Percentiles rank a stretch among this genome's conserved stretches.
phyloP scores from a whole-genome alignment of 148 eudicot species.

The Salicornia ramosissima region DNA sequence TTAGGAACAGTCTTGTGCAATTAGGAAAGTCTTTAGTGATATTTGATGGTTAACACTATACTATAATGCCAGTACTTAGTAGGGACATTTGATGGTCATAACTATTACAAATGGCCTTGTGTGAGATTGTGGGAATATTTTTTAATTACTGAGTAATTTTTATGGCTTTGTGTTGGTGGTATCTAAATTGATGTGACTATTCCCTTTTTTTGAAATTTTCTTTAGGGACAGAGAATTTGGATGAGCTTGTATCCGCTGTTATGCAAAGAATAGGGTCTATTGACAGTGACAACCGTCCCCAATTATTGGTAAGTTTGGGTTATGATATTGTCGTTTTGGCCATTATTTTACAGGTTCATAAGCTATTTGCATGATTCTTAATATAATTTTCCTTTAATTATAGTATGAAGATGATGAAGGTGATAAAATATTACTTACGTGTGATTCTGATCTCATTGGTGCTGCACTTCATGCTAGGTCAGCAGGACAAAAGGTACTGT shows the following conservation, averaged over 20 bases:
- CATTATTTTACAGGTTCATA: not conserved
- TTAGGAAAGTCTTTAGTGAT: not conserved
- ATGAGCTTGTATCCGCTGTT: conserved; percentile 70
- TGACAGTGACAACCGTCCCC: conserved; percentile 43
- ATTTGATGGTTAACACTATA: not conserved
- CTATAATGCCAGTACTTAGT: not conserved
- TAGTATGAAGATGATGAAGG: conserved; percentile 98
- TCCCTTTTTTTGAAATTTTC: conserved; percentile 6
- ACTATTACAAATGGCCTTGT: not conserved
- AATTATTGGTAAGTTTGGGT: conserved; percentile 53
- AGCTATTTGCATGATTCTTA: not conserved
- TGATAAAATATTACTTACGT: conserved; percentile 78
- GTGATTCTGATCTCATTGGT: conserved; percentile 70
- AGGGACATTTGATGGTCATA: not conserved
- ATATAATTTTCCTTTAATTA: conserved; percentile 12
- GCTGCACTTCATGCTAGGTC: conserved; percentile 85
- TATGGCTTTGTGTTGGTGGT: not conserved
- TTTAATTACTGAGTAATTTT: not conserved
- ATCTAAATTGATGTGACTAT: not conserved
- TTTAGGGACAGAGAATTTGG: conserved; percentile 71
- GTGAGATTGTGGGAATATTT: not conserved
- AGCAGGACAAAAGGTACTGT: conserved; percentile 68
- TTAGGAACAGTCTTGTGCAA: not conserved
- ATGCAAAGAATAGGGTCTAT: conserved; percentile 57
- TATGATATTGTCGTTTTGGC: not conserved